Percentiles rank a stretch among this genome's conserved stretches.
phyloP scores from a whole-genome alignment of 768 basidiomycete genomes.

The Lyophyllum decastes region DNA sequence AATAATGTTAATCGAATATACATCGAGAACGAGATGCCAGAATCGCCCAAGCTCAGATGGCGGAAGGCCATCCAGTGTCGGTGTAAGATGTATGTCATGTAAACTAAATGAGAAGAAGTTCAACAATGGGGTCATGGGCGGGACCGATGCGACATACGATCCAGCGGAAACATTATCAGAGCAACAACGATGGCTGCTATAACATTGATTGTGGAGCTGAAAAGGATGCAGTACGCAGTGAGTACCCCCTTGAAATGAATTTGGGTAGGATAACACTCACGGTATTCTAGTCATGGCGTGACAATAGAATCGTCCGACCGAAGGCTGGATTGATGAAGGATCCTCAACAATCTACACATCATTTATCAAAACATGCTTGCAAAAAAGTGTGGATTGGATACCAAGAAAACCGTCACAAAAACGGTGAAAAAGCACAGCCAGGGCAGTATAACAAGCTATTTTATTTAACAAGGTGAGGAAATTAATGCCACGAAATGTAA shows the following conservation, averaged over 20 bases:
- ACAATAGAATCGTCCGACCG: not conserved
- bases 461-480: not conserved
- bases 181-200: not conserved
- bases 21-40: not conserved
- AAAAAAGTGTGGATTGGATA: not conserved
- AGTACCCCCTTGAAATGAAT: no score
- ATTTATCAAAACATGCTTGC: not conserved
- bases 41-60: not conserved
- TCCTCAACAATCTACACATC: not conserved
- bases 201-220: not conserved
- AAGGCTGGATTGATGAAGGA: not conserved
- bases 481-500: no score
- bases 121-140: not conserved
- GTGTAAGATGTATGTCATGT: not conserved
- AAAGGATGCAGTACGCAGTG: no score
- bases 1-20: not conserved
- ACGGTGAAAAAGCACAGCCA: not conserved
- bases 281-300: not conserved
- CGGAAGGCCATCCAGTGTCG: not conserved
- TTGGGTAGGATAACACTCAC: not conserved
- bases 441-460: not conserved
- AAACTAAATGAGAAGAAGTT: not conserved
- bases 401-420: not conserved
- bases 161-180: not conserved
- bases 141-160: not conserved